A percentile compares a stretch with the other conserved stretches of the same genome.
Evolutionary conservation across 2,329 filamentous ascomycete genomes (phyloP).

Genomic region (Stachybotrys elegans): DNA sequence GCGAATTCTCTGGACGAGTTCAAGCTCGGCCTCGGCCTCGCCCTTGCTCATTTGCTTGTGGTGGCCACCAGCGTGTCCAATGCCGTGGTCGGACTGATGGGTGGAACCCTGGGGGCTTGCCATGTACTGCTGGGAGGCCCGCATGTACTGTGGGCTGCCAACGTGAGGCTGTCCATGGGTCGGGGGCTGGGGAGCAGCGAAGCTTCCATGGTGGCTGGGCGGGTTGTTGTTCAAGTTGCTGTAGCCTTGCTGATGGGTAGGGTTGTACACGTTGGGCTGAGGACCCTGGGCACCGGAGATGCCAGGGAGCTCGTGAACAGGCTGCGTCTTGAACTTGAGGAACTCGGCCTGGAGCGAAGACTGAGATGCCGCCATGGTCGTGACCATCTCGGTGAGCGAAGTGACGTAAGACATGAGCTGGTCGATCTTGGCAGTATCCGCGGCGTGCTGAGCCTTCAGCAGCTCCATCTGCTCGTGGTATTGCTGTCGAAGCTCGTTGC

Average conservation of each 20-base stretch:
- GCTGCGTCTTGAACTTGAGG: constrained; percentile 50
- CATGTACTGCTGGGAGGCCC: constrained; percentile 24
- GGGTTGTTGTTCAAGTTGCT: constrained; percentile 15
- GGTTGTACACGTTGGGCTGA: constrained; percentile 15
- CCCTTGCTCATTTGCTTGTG: constrained; percentile 28
- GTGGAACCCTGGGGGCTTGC: constrained; percentile 27
- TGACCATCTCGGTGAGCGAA: constrained; percentile 63
- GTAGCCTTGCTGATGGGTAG: constrained; percentile 21
- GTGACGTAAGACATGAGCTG: constrained; percentile 64
- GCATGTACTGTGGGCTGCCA: constrained; percentile 31
- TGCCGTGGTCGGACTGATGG: constrained; percentile 27
- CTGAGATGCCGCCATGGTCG: constrained; percentile 64
- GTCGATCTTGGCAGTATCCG: constrained; percentile 62
- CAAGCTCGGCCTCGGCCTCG: constrained; percentile 35
- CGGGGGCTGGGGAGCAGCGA: constrained; percentile 24
- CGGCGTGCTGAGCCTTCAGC: constrained; percentile 43
- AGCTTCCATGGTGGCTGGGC: constrained; percentile 27
- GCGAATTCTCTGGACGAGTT: constrained; percentile 51
- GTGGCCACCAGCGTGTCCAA: constrained; percentile 28
- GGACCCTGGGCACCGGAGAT: constrained; percentile 16
- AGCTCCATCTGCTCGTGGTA: constrained; percentile 46
- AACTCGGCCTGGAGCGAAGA: constrained; percentile 62
- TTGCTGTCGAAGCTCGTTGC: constrained; percentile 62
- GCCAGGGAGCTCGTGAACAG: constrained; percentile 37
- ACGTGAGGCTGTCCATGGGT: constrained; percentile 27